Evolutionary conservation across 2,329 filamentous ascomycete species (phyloP), one percentile per base, ranked within the genome.

Genomic region (Cytospora mali): DNA sequence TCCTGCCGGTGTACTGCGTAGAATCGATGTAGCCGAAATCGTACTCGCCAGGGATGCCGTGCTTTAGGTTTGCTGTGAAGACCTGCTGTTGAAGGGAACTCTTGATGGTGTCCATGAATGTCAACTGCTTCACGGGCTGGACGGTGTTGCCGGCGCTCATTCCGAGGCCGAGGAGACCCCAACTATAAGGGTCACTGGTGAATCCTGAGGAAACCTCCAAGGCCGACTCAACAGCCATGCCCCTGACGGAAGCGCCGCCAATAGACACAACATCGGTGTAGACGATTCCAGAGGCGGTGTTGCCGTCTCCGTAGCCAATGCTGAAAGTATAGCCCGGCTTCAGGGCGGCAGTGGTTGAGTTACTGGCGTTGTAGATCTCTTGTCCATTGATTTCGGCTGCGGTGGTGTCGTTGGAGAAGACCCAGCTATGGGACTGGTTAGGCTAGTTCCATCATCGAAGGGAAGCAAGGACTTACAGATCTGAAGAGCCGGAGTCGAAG

Each of bases 401-500:
- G 6, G 83, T 73, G 51, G 86, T 80, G 57, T 85, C 76, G 51
- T 75, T 79, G 11, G 85, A 88, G 75, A 87, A 89, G 49, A 88
- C 85, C 87, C 88, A 90, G 25, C 58, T 60, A 6, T 23, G 0
- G 21, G 28, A 21, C 21, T 6, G 16, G 21, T 60, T 7, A 60
- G 35, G 16, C 1, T 7, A 10, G 9, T 25, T 11, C n/a, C 2
- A 35, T 2, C 4, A 21, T 18, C 1, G 6, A 21, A 14, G n/a
- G 42, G n/a, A 18, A 23, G n/a, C 4, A 50, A 1, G 1, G 4
- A 29, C 58, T 60, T 49, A 60, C 81, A 90, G 78, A 75, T 90
- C 88, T 50, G 86, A 80, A 59, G 84, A 88, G 28, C 87, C 88
- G 42, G 87, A 89, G 69, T 90, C 88, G 67, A 90, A 85, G 72